These are phyloP conservation scores for Exophiala oligosperma DNA, from an alignment of 2,329 filamentous ascomycete species.

Conservation along the genomic window DNA sequence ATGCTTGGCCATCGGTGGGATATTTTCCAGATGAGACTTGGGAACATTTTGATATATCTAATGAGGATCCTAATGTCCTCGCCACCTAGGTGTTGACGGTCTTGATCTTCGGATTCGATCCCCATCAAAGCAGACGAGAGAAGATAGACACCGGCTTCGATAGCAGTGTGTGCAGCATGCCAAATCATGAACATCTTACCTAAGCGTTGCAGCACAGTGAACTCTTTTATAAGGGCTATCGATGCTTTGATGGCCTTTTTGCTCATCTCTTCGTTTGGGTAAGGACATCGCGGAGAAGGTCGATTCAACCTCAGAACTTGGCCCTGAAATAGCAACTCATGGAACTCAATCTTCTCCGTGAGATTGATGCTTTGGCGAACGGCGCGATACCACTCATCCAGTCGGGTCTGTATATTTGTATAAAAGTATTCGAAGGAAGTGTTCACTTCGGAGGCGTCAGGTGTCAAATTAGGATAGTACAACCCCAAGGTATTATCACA, in stretches of 20 bases:
- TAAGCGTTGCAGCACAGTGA: constrained; percentile 5
- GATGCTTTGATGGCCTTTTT: constrained; percentile 7
- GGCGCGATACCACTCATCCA: constrained; percentile 11
- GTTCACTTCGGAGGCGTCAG: not conserved
- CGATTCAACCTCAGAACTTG: constrained; percentile 15
- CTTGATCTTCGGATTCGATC: not conserved
- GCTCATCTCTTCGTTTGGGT: constrained; percentile 6
- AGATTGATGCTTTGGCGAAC: constrained; percentile 12
- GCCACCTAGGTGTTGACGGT: constrained; percentile 1
- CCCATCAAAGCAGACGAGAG: constrained; percentile 1
- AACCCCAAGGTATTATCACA: constrained; percentile 8
- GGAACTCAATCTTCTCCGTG: constrained; percentile 15
- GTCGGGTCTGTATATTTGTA: constrained; percentile 1
- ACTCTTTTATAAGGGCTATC: constrained; percentile 14
- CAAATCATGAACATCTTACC: constrained; percentile 19
- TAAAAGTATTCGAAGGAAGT: constrained; percentile 6
- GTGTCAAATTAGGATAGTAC: constrained; percentile 3
- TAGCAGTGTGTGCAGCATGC: constrained; percentile 11
- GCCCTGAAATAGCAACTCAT: constrained; percentile 14
- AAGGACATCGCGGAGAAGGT: constrained; percentile 10
- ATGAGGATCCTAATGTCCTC: constrained; percentile 9
- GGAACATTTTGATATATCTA: constrained; percentile 10
- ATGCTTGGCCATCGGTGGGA: constrained; percentile 14
- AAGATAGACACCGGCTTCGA: constrained; percentile 9
- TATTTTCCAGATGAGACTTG: constrained; percentile 10